Conservation (phyloP, 176 grass and related monocot species). For the Zea luxurians region DNA sequence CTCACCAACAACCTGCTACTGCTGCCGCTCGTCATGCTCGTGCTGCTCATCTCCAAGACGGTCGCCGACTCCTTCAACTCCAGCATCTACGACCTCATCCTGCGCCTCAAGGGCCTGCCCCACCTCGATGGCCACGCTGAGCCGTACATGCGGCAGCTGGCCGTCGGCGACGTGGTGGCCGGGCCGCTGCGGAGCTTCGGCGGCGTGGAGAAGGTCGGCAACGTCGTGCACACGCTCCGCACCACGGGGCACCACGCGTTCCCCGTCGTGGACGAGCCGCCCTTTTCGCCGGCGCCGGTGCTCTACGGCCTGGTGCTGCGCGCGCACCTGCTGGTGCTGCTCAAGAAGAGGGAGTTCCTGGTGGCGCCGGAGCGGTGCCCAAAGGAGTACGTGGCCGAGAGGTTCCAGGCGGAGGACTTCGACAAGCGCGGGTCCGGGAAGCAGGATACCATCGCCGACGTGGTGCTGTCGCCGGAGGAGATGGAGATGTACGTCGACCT, state of each 20-base stretch:
- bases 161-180: conserved; percentile 63
- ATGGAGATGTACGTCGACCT: conserved; percentile 98
- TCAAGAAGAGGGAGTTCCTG: conserved; percentile 71
- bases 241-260: conserved; percentile 85
- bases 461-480: conserved; percentile 71
- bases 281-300: conserved; percentile 51
- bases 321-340: conserved; percentile 69
- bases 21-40: conserved; percentile 87
- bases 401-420: conserved; percentile 76
- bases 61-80: conserved; percentile 83
- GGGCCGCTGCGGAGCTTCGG: conserved; percentile 69
- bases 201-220: conserved; percentile 76
- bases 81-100: conserved; percentile 88
- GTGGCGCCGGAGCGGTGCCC: conserved; percentile 31
- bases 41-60: conserved; percentile 90
- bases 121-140: conserved; percentile 84
- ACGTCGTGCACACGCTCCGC: conserved; percentile 67
- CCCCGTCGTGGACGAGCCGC: conserved; percentile 85
- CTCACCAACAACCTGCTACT: conserved; percentile 94
- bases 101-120: conserved; percentile 72
- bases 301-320: conserved; percentile 77
- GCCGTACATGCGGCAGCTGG: conserved; percentile 93
- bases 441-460: conserved; percentile 55
- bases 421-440: conserved; percentile 87
- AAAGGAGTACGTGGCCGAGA: conserved; percentile 24